Conservation (phyloP, 768 basidiomycete genomes). For the Pleurotus platypus region DNA sequence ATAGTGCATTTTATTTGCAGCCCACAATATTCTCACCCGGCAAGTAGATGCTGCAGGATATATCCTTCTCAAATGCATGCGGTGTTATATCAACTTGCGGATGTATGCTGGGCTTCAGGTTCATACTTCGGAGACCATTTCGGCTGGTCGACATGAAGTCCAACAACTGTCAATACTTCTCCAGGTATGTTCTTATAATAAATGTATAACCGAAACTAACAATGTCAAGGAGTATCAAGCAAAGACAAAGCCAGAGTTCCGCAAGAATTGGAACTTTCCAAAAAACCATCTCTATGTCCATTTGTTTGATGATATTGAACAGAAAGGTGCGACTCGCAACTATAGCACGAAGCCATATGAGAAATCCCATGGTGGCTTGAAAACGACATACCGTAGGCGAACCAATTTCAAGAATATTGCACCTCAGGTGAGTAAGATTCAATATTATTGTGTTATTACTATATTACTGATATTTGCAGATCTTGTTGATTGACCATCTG, state of each 20-base stretch:
- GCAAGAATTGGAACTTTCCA: slow-evolving; percentile 29
- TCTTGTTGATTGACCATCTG: slow-evolving; percentile 15
- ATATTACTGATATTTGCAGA: slow-evolving; percentile 10
- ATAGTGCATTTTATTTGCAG: slow-evolving; percentile 25
- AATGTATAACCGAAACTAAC: not conserved
- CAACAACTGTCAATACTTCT: slow-evolving; percentile 14
- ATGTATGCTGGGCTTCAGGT: slow-evolving; percentile 25
- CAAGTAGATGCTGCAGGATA: slow-evolving; percentile 15
- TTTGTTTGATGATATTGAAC: slow-evolving; percentile 24
- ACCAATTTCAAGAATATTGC: slow-evolving; percentile 32
- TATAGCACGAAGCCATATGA: slow-evolving; percentile 31
- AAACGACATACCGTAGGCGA: slow-evolving; percentile 18
- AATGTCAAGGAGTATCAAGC: slow-evolving; percentile 1
- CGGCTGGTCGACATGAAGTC: slow-evolving; percentile 14
- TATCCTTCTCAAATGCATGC: slow-evolving; percentile 22
- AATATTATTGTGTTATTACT: not conserved
- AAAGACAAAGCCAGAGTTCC: slow-evolving; percentile 10
- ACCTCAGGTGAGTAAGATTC: slow-evolving; percentile 20
- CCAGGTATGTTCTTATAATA: slow-evolving; percentile 14
- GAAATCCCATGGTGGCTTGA: slow-evolving; percentile 23
- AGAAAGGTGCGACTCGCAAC: slow-evolving; percentile 25
- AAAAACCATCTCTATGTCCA: slow-evolving; percentile 31
- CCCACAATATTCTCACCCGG: slow-evolving; percentile 17
- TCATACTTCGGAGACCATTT: slow-evolving; percentile 25
- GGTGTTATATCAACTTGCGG: slow-evolving; percentile 26